A percentile compares a stretch with the other conserved stretches of the same genome.
Evolutionary conservation across 2,329 filamentous ascomycete genomes (phyloP).

Genomic region (Colletotrichum shisoi): DNA sequence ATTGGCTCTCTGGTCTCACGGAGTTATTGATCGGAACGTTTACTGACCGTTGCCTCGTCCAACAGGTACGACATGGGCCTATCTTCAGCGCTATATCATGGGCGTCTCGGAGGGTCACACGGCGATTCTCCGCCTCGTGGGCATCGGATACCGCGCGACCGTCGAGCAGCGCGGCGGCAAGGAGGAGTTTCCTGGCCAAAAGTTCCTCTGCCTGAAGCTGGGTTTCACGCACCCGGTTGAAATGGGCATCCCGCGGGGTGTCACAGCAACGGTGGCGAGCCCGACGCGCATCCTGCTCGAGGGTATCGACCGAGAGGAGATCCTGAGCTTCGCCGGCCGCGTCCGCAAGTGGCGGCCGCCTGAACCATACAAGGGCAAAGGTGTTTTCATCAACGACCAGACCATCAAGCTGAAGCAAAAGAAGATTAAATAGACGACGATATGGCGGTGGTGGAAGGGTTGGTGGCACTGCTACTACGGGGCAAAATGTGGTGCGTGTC

Average conservation of each 20-base stretch:
- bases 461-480: neutral
- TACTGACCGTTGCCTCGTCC: conserved; percentile 40
- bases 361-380: conserved; percentile 99
- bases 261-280: conserved; percentile 87
- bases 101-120: conserved; percentile 97
- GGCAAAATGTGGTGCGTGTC: neutral
- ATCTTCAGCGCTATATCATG: conserved; percentile 87
- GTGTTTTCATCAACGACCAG: conserved; percentile 97
- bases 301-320: conserved; percentile 82
- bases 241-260: conserved; percentile 79
- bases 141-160: conserved; percentile 92
- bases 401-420: conserved; percentile 98
- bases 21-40: neutral
- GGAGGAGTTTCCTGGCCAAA: conserved; percentile 79
- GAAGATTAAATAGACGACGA: conserved; percentile 80
- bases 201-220: conserved; percentile 92
- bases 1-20: neutral
- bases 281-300: conserved; percentile 91
- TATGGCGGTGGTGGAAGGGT: conserved; percentile 1
- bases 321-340: conserved; percentile 89
- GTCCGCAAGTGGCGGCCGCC: conserved; percentile 89
- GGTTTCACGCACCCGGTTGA: conserved; percentile 97
- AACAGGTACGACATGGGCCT: conserved; percentile 85
- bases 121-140: conserved; percentile 88
- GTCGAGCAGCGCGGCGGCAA: conserved; percentile 79